Evolutionary conservation across 768 basidiomycete genomes (phyloP), one percentile per base, ranked within the genome.

Genomic region (Xerocomus potaroensis): DNA sequence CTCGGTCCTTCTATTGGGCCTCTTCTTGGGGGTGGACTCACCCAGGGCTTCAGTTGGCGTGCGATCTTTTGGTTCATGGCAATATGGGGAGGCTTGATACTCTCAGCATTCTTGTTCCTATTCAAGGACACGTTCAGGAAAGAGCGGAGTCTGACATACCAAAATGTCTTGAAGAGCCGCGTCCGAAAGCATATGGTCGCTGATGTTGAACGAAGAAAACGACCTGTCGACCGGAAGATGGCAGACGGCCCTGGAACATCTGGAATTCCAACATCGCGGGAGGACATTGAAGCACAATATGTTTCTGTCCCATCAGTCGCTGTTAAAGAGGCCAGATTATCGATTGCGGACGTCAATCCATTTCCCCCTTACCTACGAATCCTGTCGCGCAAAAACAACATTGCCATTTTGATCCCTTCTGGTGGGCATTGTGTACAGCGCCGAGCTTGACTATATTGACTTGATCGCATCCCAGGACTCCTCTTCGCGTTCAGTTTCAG

Each of bases 101-200:
- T 79, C 47, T 31, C 78, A 18, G 67, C 74, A 14, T 89, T 90
- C 63, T 48, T 87, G 27, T 61, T 83, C n/a, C 67, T 83, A 58
- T 89, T 92, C 72, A 77, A 76, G 45, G 91, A 96, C 59, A 91
- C 90, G 0, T 94, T 88, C 68, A 77, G 92, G 26, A 74, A 75
- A 50, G 89, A 94, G 57, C 81, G 93, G 30, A 93, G 91, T 47
- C 65, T 86, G 14, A 74, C 80, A 1, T 95, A 94, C 62, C 89
- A 91, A 58, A 73, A 73, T 8, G 78, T 83, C 0, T 63, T 88
- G 40, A 75, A 72, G 51, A 68, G 67, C n/a, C n/a, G n/a, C n/a
- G n/a, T n/a, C n/a, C n/a, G n/a, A n/a, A n/a, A n/a, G n/a, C 55
- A 45, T 23, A 51, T 50, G 39, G 16, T 24, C 5, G 16, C 5